Base-by-base conservation (phyloP, 2,329 filamentous ascomycete species). In the Aspergillaceae sp. region DNA sequence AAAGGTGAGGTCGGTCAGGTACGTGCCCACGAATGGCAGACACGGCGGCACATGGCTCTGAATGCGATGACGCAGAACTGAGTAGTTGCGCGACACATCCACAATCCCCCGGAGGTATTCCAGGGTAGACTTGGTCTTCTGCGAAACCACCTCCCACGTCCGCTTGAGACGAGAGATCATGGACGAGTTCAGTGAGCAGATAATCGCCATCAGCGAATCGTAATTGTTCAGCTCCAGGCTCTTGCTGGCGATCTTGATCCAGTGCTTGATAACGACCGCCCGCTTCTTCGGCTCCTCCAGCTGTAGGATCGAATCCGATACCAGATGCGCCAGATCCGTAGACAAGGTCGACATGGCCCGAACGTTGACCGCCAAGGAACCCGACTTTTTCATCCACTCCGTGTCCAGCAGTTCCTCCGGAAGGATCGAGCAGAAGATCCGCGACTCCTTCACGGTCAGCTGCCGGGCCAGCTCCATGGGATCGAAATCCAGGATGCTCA, bases 181-280 rank as follows among this genome's bases (percentile, higher is more conserved):
- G 10, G 90, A 94, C 47, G 86, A 90, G 67, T 94, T 94, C 42
- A 98, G 71, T 7, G 87, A 90, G 73, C 90, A 96, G 59, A 95
- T 88, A 56, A 98, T 95, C 5, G 92, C 89, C 89, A 97, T 96
- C 7, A 98, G 72, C 0, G 88, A 87, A 61, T 98, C 91, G 58
- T 96, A 98, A 70, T 98, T 98, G 71, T 92, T 85, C 28, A 97
- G 77, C 59, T 92, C 87, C 4, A 94, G 74, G 54, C 88, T 94
- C 58, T 86, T 87, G 56, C 85, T 78, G 1, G 87, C 88, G 56
- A 97, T 83, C 74, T 97, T 98, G 64, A 96, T 87, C 92, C 92
- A 98, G 57, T 97, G 90, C 72, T 98, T 97, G 71, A 98, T 92
- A 44, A 89, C 80, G 1, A 79, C 72, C 1, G 92, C 91, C 28